Base-by-base conservation (phyloP, 495 filamentous ascomycete species). In the Amniculicola lignicola region DNA sequence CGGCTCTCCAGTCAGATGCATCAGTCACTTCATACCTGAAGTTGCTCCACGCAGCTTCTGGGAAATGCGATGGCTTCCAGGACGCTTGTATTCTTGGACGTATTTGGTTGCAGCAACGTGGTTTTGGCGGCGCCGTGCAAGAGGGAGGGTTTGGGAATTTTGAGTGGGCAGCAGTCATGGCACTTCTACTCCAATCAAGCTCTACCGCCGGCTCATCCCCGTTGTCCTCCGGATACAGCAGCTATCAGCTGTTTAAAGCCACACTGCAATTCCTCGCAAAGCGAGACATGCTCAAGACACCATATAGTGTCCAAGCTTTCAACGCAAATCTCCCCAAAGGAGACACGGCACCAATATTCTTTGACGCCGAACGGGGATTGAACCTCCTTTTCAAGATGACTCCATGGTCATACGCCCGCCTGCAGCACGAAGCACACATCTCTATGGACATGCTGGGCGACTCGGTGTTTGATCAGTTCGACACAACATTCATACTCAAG, bases 331-430 rank as follows among this genome's bases (percentile, higher is more conserved):
- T 73, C 29, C 63, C 72, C 2, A 46, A 60, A 24, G 35, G n/a
- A 15, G 69, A 71, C 12, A 61, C 49, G 0, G 11, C 54, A 1
- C 81, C 82, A 23, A 65, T 79, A 38, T 54, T 89, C 25, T 86
- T 80, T 65, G 94, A 97, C 69, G 81, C 82, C 2, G 74, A 74
- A 24, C 79, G 86, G 49, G 79, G 81, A 10, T 68, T 91, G 55
- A 97, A 98, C 64, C 54, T 97, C 33, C 75, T 95, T 14, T 97
- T 85, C 73, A 96, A 96, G 65, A 95, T 96, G 89, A 85, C 83
- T 0, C 68, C 79, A 27, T 96, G 87, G 86, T 92, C 90, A 7
- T 95, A 95, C 64, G 66, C 72, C 4, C 62, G 82, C 59, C 71
- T 88, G 47, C 80, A 81, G 43, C 80, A 85, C 36, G 89, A 96